These are phyloP conservation scores for Candida ortonii DNA, from an alignment of 805 yeast species.

Conservation along the genomic window DNA sequence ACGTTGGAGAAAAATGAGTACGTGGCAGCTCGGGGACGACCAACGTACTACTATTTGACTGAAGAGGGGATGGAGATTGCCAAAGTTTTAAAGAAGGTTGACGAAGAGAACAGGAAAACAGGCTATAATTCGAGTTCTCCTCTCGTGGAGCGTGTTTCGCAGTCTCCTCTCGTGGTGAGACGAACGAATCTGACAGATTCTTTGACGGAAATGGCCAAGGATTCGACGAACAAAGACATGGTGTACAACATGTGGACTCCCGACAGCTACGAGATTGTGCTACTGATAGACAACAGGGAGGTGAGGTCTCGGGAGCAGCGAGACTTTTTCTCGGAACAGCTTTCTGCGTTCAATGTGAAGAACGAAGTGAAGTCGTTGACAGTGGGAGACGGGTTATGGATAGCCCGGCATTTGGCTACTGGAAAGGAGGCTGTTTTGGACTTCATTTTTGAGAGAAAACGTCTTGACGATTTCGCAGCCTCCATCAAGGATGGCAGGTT, in stretches of 20 bases:
- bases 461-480: constrained; percentile 78
- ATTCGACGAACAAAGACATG: constrained; percentile 10
- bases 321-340: constrained; percentile 59
- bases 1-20: constrained; percentile 59
- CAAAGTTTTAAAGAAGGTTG: constrained; percentile 47
- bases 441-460: constrained; percentile 84
- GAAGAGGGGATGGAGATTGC: constrained; percentile 71
- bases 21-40: constrained; percentile 55
- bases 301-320: constrained; percentile 66
- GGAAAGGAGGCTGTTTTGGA: constrained; percentile 68
- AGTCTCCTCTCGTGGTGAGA: neutral
- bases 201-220: constrained; percentile 2
- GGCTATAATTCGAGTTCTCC: constrained; percentile 15
- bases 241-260: constrained; percentile 58
- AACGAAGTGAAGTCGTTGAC: constrained; percentile 58
- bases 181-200: constrained; percentile 3
- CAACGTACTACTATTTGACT: constrained; percentile 59
- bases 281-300: constrained; percentile 81
- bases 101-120: constrained; percentile 21
- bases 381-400: constrained; percentile 89
- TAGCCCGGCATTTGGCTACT: constrained; percentile 63
- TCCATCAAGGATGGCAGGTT: constrained; percentile 89
- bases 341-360: constrained; percentile 46
- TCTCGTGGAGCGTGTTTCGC: constrained; percentile 5
- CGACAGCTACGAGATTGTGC: constrained; percentile 54